Conservation (phyloP, 2,329 filamentous ascomycete genomes). For the Thielaviopsis euricoi region DNA sequence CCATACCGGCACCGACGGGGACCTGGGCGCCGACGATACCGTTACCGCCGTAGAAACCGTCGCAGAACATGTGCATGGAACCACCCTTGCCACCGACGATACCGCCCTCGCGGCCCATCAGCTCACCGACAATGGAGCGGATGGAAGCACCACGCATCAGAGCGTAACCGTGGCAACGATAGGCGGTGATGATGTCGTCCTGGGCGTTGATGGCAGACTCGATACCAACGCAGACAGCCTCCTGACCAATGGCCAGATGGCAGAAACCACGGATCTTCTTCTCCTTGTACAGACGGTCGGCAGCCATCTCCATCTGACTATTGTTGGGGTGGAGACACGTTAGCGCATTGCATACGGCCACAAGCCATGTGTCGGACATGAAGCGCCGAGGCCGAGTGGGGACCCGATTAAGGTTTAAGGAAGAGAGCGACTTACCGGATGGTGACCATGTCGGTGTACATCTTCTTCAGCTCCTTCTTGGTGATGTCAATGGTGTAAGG, state of each 20-base stretch:
- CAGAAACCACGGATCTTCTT: constrained; percentile 99
- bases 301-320: constrained; percentile 99
- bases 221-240: constrained; percentile 92
- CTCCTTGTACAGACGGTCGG: constrained; percentile 98
- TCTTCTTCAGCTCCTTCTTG: constrained; percentile 96
- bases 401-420: not conserved
- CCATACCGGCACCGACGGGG: constrained; percentile 87
- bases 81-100: constrained; percentile 98
- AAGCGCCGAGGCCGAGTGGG: not conserved
- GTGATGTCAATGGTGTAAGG: constrained; percentile 83
- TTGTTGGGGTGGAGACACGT: not conserved
- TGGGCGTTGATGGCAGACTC: constrained; percentile 84
- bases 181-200: constrained; percentile 93
- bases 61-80: constrained; percentile 99
- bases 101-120: constrained; percentile 86
- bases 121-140: constrained; percentile 87
- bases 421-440: constrained; percentile 46
- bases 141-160: constrained; percentile 87
- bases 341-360: not conserved
- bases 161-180: constrained; percentile 97
- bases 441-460: constrained; percentile 96
- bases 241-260: constrained; percentile 93
- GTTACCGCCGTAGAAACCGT: constrained; percentile 96
- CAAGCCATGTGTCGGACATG: constrained; percentile 8
- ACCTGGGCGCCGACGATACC: constrained; percentile 98